A percentile compares a stretch with the other conserved stretches of the same genome.
phyloP scores from a whole-genome alignment of 208 protist genomes.

The Porcisia deanei region DNA sequence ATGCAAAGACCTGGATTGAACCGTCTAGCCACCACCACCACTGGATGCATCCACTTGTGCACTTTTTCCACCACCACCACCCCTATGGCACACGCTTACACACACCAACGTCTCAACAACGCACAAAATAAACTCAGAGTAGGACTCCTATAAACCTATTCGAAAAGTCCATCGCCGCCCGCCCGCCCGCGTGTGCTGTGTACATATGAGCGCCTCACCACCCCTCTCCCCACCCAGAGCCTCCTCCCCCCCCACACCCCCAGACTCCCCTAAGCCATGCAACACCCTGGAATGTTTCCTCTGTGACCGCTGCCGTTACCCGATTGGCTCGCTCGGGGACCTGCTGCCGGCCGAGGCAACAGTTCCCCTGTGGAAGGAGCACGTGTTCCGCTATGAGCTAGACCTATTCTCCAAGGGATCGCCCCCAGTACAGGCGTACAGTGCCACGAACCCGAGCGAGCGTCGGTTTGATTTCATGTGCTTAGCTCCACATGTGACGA shows the following conservation, averaged over 20 bases:
- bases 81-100: too few species aligned
- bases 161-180: too few species aligned
- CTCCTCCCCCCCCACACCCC: not conserved
- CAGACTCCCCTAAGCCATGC: not conserved
- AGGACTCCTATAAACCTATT: too few species aligned
- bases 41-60: too few species aligned
- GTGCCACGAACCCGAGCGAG: slow-evolving; percentile 69
- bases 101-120: too few species aligned
- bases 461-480: slow-evolving; percentile 80
- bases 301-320: slow-evolving; percentile 51
- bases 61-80: too few species aligned
- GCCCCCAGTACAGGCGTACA: slow-evolving; percentile 68
- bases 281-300: slow-evolving; percentile 43
- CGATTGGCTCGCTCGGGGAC: slow-evolving; percentile 45
- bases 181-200: not conserved
- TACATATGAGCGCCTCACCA: not conserved
- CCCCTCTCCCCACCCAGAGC: not conserved
- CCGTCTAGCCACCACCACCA: too few species aligned
- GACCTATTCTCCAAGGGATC: slow-evolving; percentile 60
- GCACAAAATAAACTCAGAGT: too few species aligned
- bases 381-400: slow-evolving; percentile 80
- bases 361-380: slow-evolving; percentile 35
- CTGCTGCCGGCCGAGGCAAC: slow-evolving; percentile 43
- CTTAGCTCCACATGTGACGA: slow-evolving; percentile 26
- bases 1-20: too few species aligned